Conservation (phyloP, 2,329 filamentous ascomycete genomes). For the Didymella exigua region DNA sequence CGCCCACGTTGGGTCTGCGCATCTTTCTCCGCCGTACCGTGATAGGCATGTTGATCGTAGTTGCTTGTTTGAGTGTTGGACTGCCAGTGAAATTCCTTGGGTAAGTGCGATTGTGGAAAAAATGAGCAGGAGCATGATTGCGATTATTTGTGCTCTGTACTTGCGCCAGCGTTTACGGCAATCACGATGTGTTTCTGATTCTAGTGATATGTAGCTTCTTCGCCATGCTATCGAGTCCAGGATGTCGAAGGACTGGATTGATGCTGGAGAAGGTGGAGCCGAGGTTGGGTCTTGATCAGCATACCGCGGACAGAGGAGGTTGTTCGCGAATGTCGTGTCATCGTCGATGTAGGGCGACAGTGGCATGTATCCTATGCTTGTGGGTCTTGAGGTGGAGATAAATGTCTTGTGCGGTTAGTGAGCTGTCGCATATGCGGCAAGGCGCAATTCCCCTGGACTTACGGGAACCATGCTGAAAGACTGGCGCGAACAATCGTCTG, state of each 20-base stretch:
- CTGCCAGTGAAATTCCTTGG: constrained; percentile 27
- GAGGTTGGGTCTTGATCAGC: constrained; percentile 39
- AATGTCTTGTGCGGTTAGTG: constrained; percentile 32
- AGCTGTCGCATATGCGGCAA: constrained; percentile 18
- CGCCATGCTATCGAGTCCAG: constrained; percentile 43
- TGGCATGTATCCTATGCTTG: constrained; percentile 30
- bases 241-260: constrained; percentile 44
- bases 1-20: constrained; percentile 26
- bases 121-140: constrained; percentile 26
- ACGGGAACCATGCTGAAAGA: constrained; percentile 33
- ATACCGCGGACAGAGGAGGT: constrained; percentile 40
- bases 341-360: constrained; percentile 39
- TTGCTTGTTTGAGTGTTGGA: constrained; percentile 23
- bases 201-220: constrained; percentile 27
- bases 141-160: constrained; percentile 27
- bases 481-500: constrained; percentile 4
- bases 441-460: constrained; percentile 29
- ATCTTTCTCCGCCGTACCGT: constrained; percentile 28
- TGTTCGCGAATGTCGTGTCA: constrained; percentile 29
- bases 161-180: constrained; percentile 24
- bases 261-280: constrained; percentile 44
- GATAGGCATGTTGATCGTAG: constrained; percentile 15
- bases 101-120: constrained; percentile 29
- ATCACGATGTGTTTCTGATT: background rate
- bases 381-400: constrained; percentile 21